These are phyloP conservation scores for Aspergillus tanneri DNA, from an alignment of 2,329 filamentous ascomycete species.

Conservation along the genomic window DNA sequence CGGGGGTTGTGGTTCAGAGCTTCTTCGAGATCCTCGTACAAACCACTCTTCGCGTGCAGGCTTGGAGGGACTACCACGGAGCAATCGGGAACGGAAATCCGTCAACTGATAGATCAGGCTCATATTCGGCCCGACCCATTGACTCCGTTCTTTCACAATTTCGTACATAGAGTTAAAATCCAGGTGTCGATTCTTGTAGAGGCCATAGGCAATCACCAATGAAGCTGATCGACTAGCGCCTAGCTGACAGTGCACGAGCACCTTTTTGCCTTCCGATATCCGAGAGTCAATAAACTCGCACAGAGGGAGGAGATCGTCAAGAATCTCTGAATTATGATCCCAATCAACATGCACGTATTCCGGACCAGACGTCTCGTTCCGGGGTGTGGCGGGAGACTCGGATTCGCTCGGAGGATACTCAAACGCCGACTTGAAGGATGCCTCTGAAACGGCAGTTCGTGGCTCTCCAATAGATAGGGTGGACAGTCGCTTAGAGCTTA, in stretches of 20 bases:
- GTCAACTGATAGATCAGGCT: conserved; percentile 67
- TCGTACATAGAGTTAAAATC: conserved; percentile 67
- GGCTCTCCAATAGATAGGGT: conserved; percentile 41
- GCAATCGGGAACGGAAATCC: conserved; percentile 55
- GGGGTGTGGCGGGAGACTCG: conserved; percentile 32
- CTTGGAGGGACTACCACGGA: conserved; percentile 32
- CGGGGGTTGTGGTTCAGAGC: conserved; percentile 32
- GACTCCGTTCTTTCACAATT: conserved; percentile 61
- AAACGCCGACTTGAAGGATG: conserved; percentile 52
- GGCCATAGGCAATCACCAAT: conserved; percentile 63
- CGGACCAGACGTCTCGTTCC: conserved; percentile 45
- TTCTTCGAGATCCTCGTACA: conserved; percentile 26
- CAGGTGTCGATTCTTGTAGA: conserved; percentile 62
- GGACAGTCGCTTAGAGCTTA: conserved; percentile 33
- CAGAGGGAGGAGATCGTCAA: conserved; percentile 60
- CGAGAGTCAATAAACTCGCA: conserved; percentile 63
- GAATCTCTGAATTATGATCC: conserved; percentile 68
- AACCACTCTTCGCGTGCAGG: conserved; percentile 39
- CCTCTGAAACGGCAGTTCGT: conserved; percentile 46
- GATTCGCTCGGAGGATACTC: conserved; percentile 39
- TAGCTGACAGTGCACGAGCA: conserved; percentile 64
- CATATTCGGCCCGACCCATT: conserved; percentile 69
- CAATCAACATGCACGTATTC: conserved; percentile 66
- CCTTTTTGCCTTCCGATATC: conserved; percentile 57
- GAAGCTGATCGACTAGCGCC: conserved; percentile 66